Evolutionary conservation across 768 basidiomycete genomes (phyloP).

Genomic region (Boletus reticulatus): DNA sequence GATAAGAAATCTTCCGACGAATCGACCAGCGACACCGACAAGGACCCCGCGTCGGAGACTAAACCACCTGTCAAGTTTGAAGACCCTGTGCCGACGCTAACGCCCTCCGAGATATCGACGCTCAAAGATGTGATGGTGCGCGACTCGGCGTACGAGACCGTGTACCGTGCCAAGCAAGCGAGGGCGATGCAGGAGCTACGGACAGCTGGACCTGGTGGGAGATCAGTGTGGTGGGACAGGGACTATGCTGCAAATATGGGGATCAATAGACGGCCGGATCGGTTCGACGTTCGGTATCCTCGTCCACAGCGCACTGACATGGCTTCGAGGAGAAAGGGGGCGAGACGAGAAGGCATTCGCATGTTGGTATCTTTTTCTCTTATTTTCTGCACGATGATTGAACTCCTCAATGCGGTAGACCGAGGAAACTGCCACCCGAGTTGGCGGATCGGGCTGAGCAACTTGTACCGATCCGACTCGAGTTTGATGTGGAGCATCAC

Average conservation of each 20-base stretch:
- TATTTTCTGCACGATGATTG: not conserved
- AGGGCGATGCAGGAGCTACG: conserved; percentile 52
- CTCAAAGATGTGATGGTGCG: conserved; percentile 37
- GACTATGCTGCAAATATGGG: conserved; percentile 38
- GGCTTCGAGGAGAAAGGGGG: conserved; percentile 46
- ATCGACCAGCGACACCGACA: conserved; percentile 12
- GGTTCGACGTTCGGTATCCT: conserved; percentile 58
- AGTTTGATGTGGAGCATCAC: conserved; percentile 93
- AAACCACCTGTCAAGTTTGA: conserved; percentile 17
- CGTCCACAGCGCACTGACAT: conserved; percentile 39
- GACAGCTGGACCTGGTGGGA: conserved; percentile 40
- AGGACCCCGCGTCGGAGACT: conserved; percentile 16
- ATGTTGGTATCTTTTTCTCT: conserved; percentile 54
- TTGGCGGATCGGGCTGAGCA: conserved; percentile 68
- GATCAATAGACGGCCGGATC: conserved; percentile 29
- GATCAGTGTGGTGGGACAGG: conserved; percentile 64
- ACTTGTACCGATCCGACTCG: conserved; percentile 93
- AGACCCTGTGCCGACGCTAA: conserved; percentile 27
- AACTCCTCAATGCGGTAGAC: conserved; percentile 38
- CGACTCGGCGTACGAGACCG: conserved; percentile 47
- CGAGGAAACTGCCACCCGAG: conserved; percentile 53
- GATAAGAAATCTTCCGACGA: conserved; percentile 24
- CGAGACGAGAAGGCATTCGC: conserved; percentile 66
- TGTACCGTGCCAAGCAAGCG: conserved; percentile 47
- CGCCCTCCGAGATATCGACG: conserved; percentile 30